These are phyloP conservation scores for Pichia sp. DNA, from an alignment of 1,139 yeast species.

Conservation along the genomic window DNA sequence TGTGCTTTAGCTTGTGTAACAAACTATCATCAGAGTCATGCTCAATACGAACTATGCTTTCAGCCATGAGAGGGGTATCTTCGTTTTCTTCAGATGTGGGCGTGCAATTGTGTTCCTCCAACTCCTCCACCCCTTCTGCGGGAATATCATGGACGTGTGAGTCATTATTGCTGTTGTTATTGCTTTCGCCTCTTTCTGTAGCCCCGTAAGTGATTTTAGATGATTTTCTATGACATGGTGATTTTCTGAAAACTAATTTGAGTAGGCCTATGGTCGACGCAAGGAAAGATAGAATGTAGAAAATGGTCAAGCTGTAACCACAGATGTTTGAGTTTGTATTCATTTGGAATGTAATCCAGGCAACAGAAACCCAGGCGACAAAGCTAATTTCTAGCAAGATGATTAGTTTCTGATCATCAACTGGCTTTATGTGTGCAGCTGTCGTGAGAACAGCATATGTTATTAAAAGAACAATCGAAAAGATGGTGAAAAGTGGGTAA, in stretches of 20 bases:
- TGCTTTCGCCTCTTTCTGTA: neutral
- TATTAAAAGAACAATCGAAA: constrained; percentile 40
- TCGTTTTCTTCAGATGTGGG: constrained; percentile 10
- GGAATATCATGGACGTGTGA: constrained; percentile 8
- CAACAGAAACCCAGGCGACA: constrained; percentile 48
- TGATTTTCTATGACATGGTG: constrained; percentile 17
- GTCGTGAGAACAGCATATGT: constrained; percentile 53
- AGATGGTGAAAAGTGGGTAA: constrained; percentile 40
- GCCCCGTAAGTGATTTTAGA: constrained; percentile 17
- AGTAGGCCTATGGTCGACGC: constrained; percentile 51
- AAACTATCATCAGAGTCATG: constrained; percentile 22
- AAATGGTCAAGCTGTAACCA: constrained; percentile 43
- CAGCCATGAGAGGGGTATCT: constrained; percentile 16
- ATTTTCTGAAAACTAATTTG: constrained; percentile 29
- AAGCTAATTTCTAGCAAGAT: constrained; percentile 52
- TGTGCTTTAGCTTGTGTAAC: constrained; percentile 20
- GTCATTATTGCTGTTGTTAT: neutral
- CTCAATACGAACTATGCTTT: constrained; percentile 25
- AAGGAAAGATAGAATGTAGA: constrained; percentile 44
- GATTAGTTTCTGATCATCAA: constrained; percentile 68
- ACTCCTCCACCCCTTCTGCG: constrained; percentile 8
- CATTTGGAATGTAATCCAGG: constrained; percentile 38
- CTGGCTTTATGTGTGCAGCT: constrained; percentile 44
- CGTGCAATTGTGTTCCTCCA: no score
- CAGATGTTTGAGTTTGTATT: constrained; percentile 54